Percentiles rank a stretch among this genome's conserved stretches.
Conservation (phyloP, 2,329 filamentous ascomycete species). For the Calonectria henricotiae region DNA sequence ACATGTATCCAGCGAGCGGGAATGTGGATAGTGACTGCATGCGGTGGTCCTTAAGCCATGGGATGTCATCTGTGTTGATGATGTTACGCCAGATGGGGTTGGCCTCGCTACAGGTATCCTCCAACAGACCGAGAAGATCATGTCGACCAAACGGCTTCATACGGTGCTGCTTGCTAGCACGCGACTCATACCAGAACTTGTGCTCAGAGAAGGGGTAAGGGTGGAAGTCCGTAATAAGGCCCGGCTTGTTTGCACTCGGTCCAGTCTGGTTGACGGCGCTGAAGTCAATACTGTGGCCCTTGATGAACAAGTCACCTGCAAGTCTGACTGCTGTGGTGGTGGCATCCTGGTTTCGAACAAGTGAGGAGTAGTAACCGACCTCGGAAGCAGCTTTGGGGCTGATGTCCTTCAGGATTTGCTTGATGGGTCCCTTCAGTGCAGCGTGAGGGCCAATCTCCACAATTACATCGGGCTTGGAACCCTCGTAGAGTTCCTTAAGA, state of each 20-base stretch:
- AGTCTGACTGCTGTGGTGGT: conserved; percentile 64
- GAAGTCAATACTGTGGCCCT: conserved; percentile 64
- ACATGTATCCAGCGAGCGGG: conserved; percentile 69
- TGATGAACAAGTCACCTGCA: conserved; percentile 64
- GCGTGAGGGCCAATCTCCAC: conserved; percentile 69
- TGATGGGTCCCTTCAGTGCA: conserved; percentile 67
- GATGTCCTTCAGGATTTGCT: conserved; percentile 66
- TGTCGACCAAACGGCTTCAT: conserved; percentile 60
- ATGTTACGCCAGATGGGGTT: conserved; percentile 69
- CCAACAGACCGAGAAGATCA: conserved; percentile 65
- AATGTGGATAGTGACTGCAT: conserved; percentile 73
- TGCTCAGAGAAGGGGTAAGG: conserved; percentile 67
- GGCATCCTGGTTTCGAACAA: conserved; percentile 69
- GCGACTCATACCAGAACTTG: conserved; percentile 67
- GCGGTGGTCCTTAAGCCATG: conserved; percentile 73
- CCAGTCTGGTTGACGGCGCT: conserved; percentile 63
- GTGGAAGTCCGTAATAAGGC: conserved; percentile 62
- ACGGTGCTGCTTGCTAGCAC: conserved; percentile 62
- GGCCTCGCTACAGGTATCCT: conserved; percentile 62
- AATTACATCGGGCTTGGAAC: conserved; percentile 48
- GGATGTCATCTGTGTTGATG: conserved; percentile 65
- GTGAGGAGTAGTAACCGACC: conserved; percentile 63
- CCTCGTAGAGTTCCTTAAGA: conserved; percentile 35
- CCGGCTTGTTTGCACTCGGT: conserved; percentile 35
- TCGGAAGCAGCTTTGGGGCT: conserved; percentile 60